Evolutionary conservation across 306 rosid species (phyloP).

Genomic region (Vigna mungo): DNA sequence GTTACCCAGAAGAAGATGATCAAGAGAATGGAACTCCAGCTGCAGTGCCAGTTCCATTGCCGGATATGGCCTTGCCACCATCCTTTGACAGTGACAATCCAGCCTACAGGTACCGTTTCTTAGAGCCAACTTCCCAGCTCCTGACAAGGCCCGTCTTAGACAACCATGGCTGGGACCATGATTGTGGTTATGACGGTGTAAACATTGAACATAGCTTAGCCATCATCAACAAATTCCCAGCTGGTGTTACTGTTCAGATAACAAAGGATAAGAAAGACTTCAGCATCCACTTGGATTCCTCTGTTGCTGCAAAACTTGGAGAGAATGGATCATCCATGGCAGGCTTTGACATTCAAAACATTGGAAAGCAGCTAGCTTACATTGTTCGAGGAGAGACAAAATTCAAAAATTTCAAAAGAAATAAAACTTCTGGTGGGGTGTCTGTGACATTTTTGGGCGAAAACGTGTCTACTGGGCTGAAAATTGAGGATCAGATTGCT

Average conservation of each 20-base stretch:
- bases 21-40: conserved; percentile 85
- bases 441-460: conserved; percentile 94
- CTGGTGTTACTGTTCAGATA: conserved; percentile 78
- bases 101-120: conserved; percentile 90
- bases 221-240: conserved; percentile 74
- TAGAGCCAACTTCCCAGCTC: conserved; percentile 96
- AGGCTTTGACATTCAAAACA: conserved; percentile 92
- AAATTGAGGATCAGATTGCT: conserved; percentile 88
- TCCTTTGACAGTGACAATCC: conserved; percentile 94
- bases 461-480: conserved; percentile 84
- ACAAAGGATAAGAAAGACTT: conserved; percentile 98
- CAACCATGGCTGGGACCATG: conserved; percentile 98
- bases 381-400: conserved; percentile 79
- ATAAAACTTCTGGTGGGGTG: conserved; percentile 85
- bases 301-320: conserved; percentile 86
- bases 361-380: conserved; percentile 68
- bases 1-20: conserved; percentile 77
- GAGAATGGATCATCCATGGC: conserved; percentile 91
- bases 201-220: conserved; percentile 82
- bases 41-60: conserved; percentile 94
- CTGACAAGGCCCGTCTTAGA: conserved; percentile 94
- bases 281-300: conserved; percentile 93
- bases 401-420: conserved; percentile 74
- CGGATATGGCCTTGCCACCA: conserved; percentile 93
- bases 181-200: conserved; percentile 97